Evolutionary conservation across 164 flowering plant species (phyloP), one percentile per base, ranked within the genome.

Genomic region (Liriodendron chinense): DNA sequence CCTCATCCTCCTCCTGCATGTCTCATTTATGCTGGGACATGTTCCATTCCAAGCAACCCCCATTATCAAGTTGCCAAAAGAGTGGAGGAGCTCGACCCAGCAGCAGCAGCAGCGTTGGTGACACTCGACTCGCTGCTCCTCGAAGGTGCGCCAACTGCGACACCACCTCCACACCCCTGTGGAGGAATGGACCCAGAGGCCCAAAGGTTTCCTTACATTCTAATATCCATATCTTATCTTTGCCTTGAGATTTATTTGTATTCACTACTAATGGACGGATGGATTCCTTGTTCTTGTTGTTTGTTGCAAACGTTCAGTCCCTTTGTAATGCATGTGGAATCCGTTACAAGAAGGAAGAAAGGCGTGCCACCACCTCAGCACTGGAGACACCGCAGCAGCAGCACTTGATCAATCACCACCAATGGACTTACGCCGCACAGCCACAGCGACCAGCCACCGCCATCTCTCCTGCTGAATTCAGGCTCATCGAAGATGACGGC

Each of bases 281-380:
- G 59, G 16, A 53, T 16, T 53, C 18, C 2, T 53, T 43, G 53
- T 6, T 71, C 63, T 25, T 25, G 2, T 5, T 50, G 1, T 47
- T 47, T 10, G 26, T 48, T 49, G 20, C 25, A 57, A 21, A 24
- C 24, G 4, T 28, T 83, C 89, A 96, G 99, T 96, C 99, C 1
- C 89, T 96, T 0, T 96, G 99, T 87, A 96, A 96, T 80, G 99
- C 99, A 0, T 96, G 99, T 75, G 99, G 99, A 50, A 96, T 96
- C 72, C 87, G 99, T 65, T 94, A 83, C 90, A 96, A 96, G 91
- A 96, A 96, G 74, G 99, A 96, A 83, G 99, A 96, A 82, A 85
- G 98, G 76, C 80, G 98, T 57, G 96, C 99, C 2, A 96, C 92
- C 7, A 89, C 85, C 0, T 83, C 86, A 6, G 80, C 82, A 49